Evolutionary conservation across 2,329 filamentous ascomycete genomes (phyloP), one percentile per base, ranked within the genome.

Genomic region (Exutisphaerella laricina): DNA sequence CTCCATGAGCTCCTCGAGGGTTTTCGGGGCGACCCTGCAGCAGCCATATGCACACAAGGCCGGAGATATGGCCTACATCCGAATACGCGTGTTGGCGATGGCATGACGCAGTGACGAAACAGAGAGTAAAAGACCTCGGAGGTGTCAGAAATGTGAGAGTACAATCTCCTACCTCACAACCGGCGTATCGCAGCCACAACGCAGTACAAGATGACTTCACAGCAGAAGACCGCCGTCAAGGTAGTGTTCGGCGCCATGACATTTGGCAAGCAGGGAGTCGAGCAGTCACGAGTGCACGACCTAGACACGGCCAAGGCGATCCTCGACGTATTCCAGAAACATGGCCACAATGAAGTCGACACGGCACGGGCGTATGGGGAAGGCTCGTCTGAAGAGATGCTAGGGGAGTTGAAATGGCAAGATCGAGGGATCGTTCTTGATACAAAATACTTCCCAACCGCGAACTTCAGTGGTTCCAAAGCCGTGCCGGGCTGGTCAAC

Each of bases 301-400:
- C 22, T 22, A 26, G n/a, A 26, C 10, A 32, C 14, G 20, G 3
- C 14, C 5, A 31, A 39, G 2, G 7, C 5, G 5, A 18, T 35
- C 14, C 32, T 35, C 4, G 32, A 35, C 17, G 17, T 12, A 8
- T 31, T 5, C 5, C 29, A 31, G 18, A 16, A n/a, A n/a, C 9
- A 29, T 16, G 35, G 35, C 21, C 18, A 39, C 35, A 28, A 26
- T 14, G 22, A 39, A 13, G 34, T 43, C 22, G 32, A 43, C 17
- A 43, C 40, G 1, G 32, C 40, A 12, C 13, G 40, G 17, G 14
- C 23, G 25, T 30, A 39, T 16, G 36, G 23, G 14, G 37, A 28
- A 14, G 26, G 37, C 13, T 7, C 28, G 9, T 30, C 17, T 10
- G 38, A 41, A 33, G 18, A 22, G 14, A 31, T 33, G 25, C 18